A percentile compares a stretch with the other conserved stretches of the same genome.
Evolutionary conservation across 2,329 filamentous ascomycete species (phyloP).

Genomic region (Calycina marina): DNA sequence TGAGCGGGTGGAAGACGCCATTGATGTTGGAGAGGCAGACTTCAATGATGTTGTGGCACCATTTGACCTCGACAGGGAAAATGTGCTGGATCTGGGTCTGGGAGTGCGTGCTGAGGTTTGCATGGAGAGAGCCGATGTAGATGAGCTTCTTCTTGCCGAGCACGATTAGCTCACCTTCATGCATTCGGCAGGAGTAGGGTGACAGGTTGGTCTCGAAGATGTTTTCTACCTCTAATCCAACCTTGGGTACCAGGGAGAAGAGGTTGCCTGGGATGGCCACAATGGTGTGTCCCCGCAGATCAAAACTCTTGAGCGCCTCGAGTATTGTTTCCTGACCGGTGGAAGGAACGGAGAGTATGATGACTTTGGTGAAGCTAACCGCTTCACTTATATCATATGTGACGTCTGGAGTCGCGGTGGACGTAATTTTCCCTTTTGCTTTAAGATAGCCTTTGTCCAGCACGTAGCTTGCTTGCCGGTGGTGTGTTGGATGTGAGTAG

Average conservation of each 20-base stretch:
- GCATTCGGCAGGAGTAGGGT: slow-evolving; percentile 5
- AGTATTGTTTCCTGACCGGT: slow-evolving; percentile 6
- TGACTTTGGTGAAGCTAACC: slow-evolving; percentile 4
- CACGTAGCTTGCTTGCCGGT: slow-evolving; percentile 2
- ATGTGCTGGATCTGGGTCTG: slow-evolving; percentile 1
- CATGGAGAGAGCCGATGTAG: slow-evolving; percentile 3
- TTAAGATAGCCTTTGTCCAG: slow-evolving; percentile 2
- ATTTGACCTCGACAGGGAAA: slow-evolving; percentile 5
- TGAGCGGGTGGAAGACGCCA: slow-evolving; percentile 11
- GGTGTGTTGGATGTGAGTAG: slow-evolving; percentile 6
- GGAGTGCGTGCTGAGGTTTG: not conserved
- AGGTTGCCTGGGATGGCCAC: slow-evolving; percentile 5
- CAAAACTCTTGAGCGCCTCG: slow-evolving; percentile 2
- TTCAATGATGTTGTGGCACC: slow-evolving; percentile 7
- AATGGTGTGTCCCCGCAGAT: not conserved
- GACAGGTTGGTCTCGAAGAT: slow-evolving; percentile 6
- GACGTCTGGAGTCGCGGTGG: not conserved
- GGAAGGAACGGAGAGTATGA: slow-evolving; percentile 7
- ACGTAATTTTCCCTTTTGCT: slow-evolving; percentile 1
- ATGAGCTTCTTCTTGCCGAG: slow-evolving; percentile 4
- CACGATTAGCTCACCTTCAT: slow-evolving; percentile 3
- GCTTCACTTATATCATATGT: slow-evolving; percentile 4
- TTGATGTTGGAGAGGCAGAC: slow-evolving; percentile 9
- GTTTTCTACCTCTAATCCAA: slow-evolving; percentile 1
- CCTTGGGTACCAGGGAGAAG: slow-evolving; percentile 3